Evolutionary conservation across 2,329 filamentous ascomycete species (phyloP).

Genomic region (Stachybotrys echinatus): DNA sequence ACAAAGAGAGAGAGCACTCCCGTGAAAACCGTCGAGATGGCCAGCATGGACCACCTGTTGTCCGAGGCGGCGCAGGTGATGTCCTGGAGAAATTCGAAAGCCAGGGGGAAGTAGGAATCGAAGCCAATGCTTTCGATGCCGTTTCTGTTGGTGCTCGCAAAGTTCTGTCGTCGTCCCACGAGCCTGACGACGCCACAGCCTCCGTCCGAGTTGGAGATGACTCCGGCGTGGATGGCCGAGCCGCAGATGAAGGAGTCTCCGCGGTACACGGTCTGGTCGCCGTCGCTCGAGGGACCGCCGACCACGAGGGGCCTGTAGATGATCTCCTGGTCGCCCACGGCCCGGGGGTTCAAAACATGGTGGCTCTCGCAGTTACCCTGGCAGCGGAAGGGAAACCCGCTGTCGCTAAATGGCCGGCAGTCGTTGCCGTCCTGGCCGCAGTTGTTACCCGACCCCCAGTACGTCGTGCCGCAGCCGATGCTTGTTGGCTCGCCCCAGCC

Average conservation of each 20-base stretch:
- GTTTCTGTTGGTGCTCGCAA: conserved; percentile 58
- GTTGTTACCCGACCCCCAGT: conserved; percentile 65
- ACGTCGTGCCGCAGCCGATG: conserved; percentile 62
- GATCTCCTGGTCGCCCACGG: conserved; percentile 66
- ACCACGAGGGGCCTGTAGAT: conserved; percentile 62
- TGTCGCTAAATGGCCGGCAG: conserved; percentile 70
- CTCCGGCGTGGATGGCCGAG: conserved; percentile 76
- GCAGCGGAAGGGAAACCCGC: conserved; percentile 68
- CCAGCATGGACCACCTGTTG: conserved; percentile 77
- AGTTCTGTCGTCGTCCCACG: conserved; percentile 62
- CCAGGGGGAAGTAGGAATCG: conserved; percentile 82
- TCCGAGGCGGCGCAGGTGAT: conserved; percentile 68
- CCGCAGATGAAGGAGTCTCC: conserved; percentile 86
- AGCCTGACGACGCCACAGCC: conserved; percentile 79
- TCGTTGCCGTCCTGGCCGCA: conserved; percentile 71
- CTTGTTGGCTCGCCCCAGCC: conserved; percentile 62
- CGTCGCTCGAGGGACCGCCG: conserved; percentile 51
- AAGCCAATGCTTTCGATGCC: conserved; percentile 76
- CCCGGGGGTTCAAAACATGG: conserved; percentile 64
- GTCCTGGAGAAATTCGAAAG: conserved; percentile 68
- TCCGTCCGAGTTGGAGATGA: conserved; percentile 65
- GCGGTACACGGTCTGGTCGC: conserved; percentile 61
- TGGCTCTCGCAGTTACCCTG: conserved; percentile 65
- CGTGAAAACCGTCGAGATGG: conserved; percentile 75
- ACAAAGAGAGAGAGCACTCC: conserved; percentile 76